Conservation (phyloP, 2,329 filamentous ascomycete genomes). For the Aspergillus unguis region DNA sequence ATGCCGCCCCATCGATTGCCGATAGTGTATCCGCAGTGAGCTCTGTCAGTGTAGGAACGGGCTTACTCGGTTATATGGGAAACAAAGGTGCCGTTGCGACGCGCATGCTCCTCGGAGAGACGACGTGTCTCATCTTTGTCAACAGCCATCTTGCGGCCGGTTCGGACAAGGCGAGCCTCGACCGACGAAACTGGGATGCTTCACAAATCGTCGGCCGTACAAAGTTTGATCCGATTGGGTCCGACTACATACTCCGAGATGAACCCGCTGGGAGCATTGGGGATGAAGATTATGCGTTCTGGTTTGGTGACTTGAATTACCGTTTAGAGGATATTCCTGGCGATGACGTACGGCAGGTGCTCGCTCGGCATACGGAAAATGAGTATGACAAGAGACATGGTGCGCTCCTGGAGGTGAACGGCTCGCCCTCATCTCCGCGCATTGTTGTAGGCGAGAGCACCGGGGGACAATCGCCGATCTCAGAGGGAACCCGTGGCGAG, state of each 20-base stretch:
- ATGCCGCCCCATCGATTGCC: slow-evolving; percentile 73
- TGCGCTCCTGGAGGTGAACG: slow-evolving; percentile 25
- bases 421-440: slow-evolving; percentile 19
- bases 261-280: slow-evolving; percentile 63
- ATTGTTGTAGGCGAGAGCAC: slow-evolving; percentile 13
- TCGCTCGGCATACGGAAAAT: slow-evolving; percentile 77
- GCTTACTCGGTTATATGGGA: slow-evolving; percentile 86
- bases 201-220: slow-evolving; percentile 72
- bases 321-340: slow-evolving; percentile 82
- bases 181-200: slow-evolving; percentile 87
- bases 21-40: slow-evolving; percentile 76
- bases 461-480: slow-evolving; percentile 1
- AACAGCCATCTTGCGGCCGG: slow-evolving; percentile 92
- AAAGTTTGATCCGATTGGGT: slow-evolving; percentile 71
- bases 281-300: slow-evolving; percentile 91
- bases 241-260: slow-evolving; percentile 60
- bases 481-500: slow-evolving; percentile 3
- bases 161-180: slow-evolving; percentile 69
- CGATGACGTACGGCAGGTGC: slow-evolving; percentile 79
- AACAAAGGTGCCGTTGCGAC: slow-evolving; percentile 91
- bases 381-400: slow-evolving; percentile 63
- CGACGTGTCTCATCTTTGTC: slow-evolving; percentile 82
- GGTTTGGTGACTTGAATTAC: slow-evolving; percentile 96
- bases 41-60: slow-evolving; percentile 80
- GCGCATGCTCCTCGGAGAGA: slow-evolving; percentile 81